These are phyloP conservation scores for Corylus americana DNA, from an alignment of 306 rosid species.

Conservation along the genomic window DNA sequence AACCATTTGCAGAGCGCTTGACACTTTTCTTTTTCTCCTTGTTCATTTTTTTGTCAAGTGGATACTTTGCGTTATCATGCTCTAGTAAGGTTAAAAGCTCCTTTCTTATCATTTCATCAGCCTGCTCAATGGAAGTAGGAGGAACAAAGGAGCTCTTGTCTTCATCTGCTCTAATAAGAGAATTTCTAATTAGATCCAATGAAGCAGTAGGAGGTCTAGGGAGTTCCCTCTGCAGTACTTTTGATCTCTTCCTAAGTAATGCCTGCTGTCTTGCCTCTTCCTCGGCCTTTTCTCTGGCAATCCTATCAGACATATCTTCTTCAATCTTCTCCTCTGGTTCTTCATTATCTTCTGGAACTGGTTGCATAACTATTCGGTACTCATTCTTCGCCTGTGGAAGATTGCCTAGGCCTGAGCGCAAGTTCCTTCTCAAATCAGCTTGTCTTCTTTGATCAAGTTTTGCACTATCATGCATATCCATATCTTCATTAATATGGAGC, in stretches of 20 bases:
- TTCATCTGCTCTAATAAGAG: conserved; percentile 80
- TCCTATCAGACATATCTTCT: conserved; percentile 93
- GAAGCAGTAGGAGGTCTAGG: conserved; percentile 94
- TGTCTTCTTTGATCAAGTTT: conserved; percentile 75
- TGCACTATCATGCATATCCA: conserved; percentile 65
- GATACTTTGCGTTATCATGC: conserved; percentile 89
- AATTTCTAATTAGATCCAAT: conserved; percentile 70
- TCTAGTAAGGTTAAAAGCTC: conserved; percentile 76
- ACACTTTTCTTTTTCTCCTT: conserved; percentile 75
- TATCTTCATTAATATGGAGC: conserved; percentile 77
- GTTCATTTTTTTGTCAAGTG: conserved; percentile 58
- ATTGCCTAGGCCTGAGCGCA: conserved; percentile 66
- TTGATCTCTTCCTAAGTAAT: conserved; percentile 86
- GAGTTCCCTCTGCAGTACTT: conserved; percentile 92
- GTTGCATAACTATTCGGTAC: conserved; percentile 86
- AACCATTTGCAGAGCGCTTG: conserved; percentile 56
- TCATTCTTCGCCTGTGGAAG: conserved; percentile 87
- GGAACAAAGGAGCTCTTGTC: conserved; percentile 97
- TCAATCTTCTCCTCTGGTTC: conserved; percentile 78
- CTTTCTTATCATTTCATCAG: conserved; percentile 77
- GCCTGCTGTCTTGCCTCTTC: conserved; percentile 87
- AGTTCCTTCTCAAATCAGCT: conserved; percentile 69
- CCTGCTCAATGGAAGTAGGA: conserved; percentile 84
- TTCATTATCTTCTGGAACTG: conserved; percentile 73
- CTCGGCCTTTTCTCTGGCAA: conserved; percentile 88